Evolutionary conservation across 148 eudicot genomes (phyloP).

Genomic region (Camellia granthamiana): DNA sequence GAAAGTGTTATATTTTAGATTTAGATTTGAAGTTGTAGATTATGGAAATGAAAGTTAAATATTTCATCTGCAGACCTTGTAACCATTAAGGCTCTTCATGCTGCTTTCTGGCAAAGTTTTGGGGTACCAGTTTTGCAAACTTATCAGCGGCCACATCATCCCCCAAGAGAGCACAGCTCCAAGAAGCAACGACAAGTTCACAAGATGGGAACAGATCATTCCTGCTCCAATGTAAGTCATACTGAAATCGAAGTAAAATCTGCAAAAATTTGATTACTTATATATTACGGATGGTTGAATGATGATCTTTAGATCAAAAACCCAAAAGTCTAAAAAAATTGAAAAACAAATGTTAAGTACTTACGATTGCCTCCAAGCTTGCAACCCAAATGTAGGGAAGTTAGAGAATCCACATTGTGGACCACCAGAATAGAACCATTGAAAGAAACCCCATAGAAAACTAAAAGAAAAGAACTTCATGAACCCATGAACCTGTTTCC

Average conservation of each 20-base stretch:
- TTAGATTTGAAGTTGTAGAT: not conserved
- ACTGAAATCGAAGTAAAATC: slow-evolving; percentile 79
- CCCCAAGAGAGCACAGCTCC: slow-evolving; percentile 81
- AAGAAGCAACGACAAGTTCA: slow-evolving; percentile 60
- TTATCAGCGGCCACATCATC: slow-evolving; percentile 71
- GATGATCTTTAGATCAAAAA: not conserved
- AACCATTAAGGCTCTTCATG: slow-evolving; percentile 78
- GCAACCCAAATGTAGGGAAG: slow-evolving; percentile 77
- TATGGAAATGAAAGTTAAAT: not conserved
- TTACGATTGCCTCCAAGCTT: slow-evolving; percentile 72
- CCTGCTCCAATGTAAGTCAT: slow-evolving; percentile 81
- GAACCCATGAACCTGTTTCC: slow-evolving; percentile 77
- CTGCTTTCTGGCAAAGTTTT: slow-evolving; percentile 55
- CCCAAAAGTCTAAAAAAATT: too few species aligned
- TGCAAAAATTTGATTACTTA: slow-evolving; percentile 31
- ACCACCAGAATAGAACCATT: slow-evolving; percentile 80
- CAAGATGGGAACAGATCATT: slow-evolving; percentile 82
- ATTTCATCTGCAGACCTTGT: slow-evolving; percentile 45
- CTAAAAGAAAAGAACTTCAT: slow-evolving; percentile 62
- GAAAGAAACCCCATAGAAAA: slow-evolving; percentile 76
- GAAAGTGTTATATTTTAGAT: not conserved
- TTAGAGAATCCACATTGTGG: slow-evolving; percentile 58
- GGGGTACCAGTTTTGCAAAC: slow-evolving; percentile 56
- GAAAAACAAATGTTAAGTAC: slow-evolving; percentile 15
- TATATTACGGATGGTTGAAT: not conserved